Evolutionary conservation across 2,329 filamentous ascomycete genomes (phyloP), one percentile per base, ranked within the genome.

Genomic region (Apiospora saccharicola): DNA sequence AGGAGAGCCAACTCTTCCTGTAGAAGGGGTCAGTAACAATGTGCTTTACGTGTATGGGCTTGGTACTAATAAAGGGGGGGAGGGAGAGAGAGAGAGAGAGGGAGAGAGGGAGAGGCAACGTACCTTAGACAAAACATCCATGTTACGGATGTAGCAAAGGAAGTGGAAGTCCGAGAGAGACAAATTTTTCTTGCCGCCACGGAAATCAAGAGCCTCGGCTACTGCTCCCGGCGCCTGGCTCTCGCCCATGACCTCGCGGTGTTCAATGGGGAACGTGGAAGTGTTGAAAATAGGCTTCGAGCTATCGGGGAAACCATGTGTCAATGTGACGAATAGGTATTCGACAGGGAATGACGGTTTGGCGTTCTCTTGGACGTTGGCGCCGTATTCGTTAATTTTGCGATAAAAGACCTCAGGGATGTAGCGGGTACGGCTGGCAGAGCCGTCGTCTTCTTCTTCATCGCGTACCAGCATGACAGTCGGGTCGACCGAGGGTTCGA

Each of bases 331-430:
- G 72, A 98, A 91, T 46, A 99, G 89, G 81, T 98, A 99, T 81
- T 99, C 96, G 68, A 98, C 95, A 0, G 96, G 96, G 81, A 99
- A 99, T 67, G 93, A 91, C 0, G 96, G 96, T 81, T 98, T 98
- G 34, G 96, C 96, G 78, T 98, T 98, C 82, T 98, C 94, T 81
- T 98, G 96, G 10, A 98, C 96, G 77, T 96, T 98, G 75, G 93
- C 94, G 46, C 95, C 95, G 80, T 99, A 98, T 81, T 99, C 96
- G 82, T 99, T 99, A 82, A 98, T 94, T 77, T 90, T 92, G 74
- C 96, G 91, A 85, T 97, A 99, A 83, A 98, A 99, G 5, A 99
- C 96, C 79, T 99, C 96, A 0, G 96, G 96, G 30, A 99, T 97
- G 80, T 99, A 99, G 77, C 95, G 90, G 34, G 92, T 91, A 71